These are phyloP conservation scores for Russula earlei DNA, from an alignment of 768 basidiomycete genomes.

Conservation along the genomic window DNA sequence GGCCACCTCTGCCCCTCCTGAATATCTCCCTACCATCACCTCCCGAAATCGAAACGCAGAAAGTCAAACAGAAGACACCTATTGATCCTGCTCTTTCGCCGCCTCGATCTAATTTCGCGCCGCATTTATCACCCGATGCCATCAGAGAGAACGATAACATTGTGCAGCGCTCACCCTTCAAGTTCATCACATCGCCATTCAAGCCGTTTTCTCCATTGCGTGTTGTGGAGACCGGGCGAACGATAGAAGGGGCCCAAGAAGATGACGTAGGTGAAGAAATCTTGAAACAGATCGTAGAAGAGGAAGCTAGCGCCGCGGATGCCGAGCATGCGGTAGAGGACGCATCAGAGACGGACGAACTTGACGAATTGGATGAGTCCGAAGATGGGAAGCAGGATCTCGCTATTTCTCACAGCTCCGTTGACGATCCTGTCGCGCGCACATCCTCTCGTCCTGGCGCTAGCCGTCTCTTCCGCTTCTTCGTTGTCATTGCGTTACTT, in stretches of 20 bases:
- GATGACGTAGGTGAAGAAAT: conserved; percentile 15
- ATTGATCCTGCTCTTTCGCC: conserved; percentile 26
- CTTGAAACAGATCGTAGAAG: conserved; percentile 9
- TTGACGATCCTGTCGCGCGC: conserved; percentile 27
- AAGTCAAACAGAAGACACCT: neutral
- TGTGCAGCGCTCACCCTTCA: conserved; percentile 16
- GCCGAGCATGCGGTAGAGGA: conserved; percentile 1
- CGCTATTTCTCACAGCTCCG: conserved; percentile 32
- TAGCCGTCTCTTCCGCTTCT: conserved; percentile 34
- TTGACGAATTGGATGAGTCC: conserved; percentile 19
- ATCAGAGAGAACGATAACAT: conserved; percentile 25
- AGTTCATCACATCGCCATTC: conserved; percentile 5
- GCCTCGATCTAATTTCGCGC: conserved; percentile 50
- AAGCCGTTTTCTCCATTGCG: conserved; percentile 7
- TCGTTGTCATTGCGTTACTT: conserved; percentile 29
- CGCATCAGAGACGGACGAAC: conserved; percentile 1
- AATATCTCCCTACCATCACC: conserved; percentile 26
- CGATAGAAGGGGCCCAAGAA: conserved; percentile 20
- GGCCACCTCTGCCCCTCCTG: conserved; percentile 64
- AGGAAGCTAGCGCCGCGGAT: conserved; percentile 1
- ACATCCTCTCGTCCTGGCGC: neutral
- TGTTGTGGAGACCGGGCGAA: conserved; percentile 9
- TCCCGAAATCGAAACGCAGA: conserved; percentile 4
- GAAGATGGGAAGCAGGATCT: conserved; percentile 16
- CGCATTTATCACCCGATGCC: conserved; percentile 36